Base-by-base conservation (phyloP, 805 yeast species). In the Kregervanrija pseudodelftensis region DNA sequence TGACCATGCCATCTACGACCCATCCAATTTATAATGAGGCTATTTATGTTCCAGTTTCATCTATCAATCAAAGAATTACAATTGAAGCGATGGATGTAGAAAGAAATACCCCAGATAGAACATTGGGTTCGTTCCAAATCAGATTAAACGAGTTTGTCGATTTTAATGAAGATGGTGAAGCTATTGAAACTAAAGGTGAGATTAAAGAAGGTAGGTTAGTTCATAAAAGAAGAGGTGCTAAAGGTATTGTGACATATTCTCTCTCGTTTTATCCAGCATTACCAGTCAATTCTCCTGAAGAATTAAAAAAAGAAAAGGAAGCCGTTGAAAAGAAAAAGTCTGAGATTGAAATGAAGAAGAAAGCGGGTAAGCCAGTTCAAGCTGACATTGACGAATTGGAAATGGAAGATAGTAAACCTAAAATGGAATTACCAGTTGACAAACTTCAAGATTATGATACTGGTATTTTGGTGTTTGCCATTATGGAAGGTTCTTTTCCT, bases 41-140 rank as follows among this genome's bases (percentile, higher is more conserved):
- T 2, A 68, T 87, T 42, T 93, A 87, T 64, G 77, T 87, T 30
- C 83, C 96, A 4, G 77, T 93, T 13, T 77, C 95, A 5, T 83
- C 91, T 38, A 79, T 88, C 17, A 82, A 84, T 59, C 97, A 90
- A 64, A 81, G 75, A 56, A 65, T 93, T 50, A 80, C 90, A 2
- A 61, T 93, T 45, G 98, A 93, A 61, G 95, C 81, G 7, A 85
- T 93, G 96, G 98, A 93, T 66, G 85, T 84, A 32, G 91, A 90
- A 66, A 75, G 74, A 47, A 74, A 68, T 43, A 77, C 83, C n/a
- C 77, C 79, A 37, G 99, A 93, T 64, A 79, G 96, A 56, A 77
- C 95, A 4, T 74, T 93, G 40, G 99, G 99, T 43, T 74, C 82
- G 2, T 82, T 86, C 66, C 82, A 81, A 55, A 66, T 93, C 15